Percentiles rank a stretch among this genome's conserved stretches.
Evolutionary conservation across 1,284 basidiomycete genomes (phyloP).

Genomic region (Papiliotrema nemorosa): DNA sequence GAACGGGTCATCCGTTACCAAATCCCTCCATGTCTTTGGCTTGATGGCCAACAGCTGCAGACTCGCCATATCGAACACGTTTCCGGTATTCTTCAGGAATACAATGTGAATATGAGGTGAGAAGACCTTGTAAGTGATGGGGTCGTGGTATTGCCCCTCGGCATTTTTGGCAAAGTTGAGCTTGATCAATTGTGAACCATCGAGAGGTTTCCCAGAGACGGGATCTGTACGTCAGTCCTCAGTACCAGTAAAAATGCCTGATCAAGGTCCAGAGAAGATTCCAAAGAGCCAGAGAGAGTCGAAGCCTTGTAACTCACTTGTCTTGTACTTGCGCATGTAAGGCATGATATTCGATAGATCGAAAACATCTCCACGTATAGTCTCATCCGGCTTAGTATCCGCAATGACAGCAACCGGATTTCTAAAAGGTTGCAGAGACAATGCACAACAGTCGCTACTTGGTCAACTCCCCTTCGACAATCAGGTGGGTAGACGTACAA

Average conservation of each 20-base stretch:
- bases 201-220: slow-evolving; percentile 75
- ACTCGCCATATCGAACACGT: slow-evolving; percentile 54
- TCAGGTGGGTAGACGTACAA: slow-evolving; percentile 35
- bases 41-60: slow-evolving; percentile 65
- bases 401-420: slow-evolving; percentile 77
- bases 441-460: slow-evolving; percentile 73
- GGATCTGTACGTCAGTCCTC: slow-evolving; percentile 72
- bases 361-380: slow-evolving; percentile 55
- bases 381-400: slow-evolving; percentile 39
- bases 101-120: slow-evolving; percentile 87
- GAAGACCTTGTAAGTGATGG: slow-evolving; percentile 89
- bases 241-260: not conserved
- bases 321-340: slow-evolving; percentile 64
- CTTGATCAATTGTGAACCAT: slow-evolving; percentile 75
- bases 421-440: slow-evolving; percentile 85
- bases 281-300: slow-evolving; percentile 6
- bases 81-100: slow-evolving; percentile 71
- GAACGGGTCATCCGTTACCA: slow-evolving; percentile 80
- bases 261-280: not conserved
- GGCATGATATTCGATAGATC: slow-evolving; percentile 87
- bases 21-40: slow-evolving; percentile 65
- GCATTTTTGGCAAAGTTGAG: slow-evolving; percentile 73
- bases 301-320: slow-evolving; percentile 57
- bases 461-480: not conserved
- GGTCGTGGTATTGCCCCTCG: slow-evolving; percentile 79